phyloP scores from a whole-genome alignment of 176 grass and related monocot genomes.

The Carex littledalei region DNA sequence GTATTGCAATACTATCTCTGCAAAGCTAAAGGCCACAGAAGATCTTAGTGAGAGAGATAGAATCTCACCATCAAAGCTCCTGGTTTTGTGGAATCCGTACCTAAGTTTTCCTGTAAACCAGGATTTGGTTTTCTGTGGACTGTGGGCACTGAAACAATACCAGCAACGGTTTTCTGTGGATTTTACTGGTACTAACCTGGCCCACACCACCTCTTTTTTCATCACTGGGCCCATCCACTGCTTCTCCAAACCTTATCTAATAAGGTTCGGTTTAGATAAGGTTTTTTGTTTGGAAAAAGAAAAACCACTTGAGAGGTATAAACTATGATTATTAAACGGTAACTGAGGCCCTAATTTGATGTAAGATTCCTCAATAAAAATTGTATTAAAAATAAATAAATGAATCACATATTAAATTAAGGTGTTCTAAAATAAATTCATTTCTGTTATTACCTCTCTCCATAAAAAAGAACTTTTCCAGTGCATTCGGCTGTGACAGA shows the following conservation, averaged over 20 bases:
- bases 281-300: not conserved
- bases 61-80: conserved; percentile 16
- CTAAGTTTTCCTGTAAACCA: conserved; percentile 24
- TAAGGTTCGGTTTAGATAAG: not conserved
- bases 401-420: no score
- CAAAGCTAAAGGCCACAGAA: not conserved
- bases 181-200: not conserved
- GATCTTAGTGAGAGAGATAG: not conserved
- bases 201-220: not conserved
- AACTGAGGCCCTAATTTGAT: not conserved
- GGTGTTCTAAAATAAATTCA: no score
- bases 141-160: conserved; percentile 37
- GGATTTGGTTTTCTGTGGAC: conserved; percentile 3
- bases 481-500: no score
- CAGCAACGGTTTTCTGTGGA: conserved; percentile 13
- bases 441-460: no score
- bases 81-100: conserved; percentile 52
- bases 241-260: not conserved
- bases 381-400: no score
- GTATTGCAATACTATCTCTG: not conserved
- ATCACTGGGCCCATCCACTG: not conserved
- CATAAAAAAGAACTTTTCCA: no score
- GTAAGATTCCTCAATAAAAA: no score
- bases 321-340: not conserved
- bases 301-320: not conserved